Percentiles rank a stretch among this genome's conserved stretches.
phyloP scores from a whole-genome alignment of 2,329 filamentous ascomycete species.

The Thermomyces lanuginosus region DNA sequence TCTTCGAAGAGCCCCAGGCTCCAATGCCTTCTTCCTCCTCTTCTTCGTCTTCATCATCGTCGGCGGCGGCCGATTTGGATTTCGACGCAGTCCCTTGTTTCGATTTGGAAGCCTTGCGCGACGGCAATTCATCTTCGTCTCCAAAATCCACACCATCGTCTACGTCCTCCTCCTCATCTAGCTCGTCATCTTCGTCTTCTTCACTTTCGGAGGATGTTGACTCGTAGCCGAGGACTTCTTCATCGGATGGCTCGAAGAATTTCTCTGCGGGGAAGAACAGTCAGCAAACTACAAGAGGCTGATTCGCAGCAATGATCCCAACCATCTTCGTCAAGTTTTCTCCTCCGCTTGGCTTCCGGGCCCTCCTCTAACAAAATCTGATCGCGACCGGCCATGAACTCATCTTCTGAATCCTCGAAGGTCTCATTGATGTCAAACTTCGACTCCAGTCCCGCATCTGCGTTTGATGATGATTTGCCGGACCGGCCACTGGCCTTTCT shows the following conservation, averaged over 20 bases:
- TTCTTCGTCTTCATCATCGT: constrained; percentile 32
- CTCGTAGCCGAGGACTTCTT: constrained; percentile 43
- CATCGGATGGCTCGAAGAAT: constrained; percentile 42
- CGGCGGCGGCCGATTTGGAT: constrained; percentile 12
- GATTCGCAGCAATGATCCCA: constrained; percentile 3
- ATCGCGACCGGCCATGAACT: constrained; percentile 77
- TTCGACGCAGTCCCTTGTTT: constrained; percentile 10
- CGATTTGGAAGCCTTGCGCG: constrained; percentile 9
- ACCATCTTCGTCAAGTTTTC: constrained; percentile 53
- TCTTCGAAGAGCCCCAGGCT: constrained; percentile 75
- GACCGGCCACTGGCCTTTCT: constrained; percentile 49
- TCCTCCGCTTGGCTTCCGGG: constrained; percentile 59
- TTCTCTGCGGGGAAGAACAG: constrained; percentile 30
- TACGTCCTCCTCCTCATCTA: constrained; percentile 30
- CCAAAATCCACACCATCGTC: constrained; percentile 19
- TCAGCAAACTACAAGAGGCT: constrained; percentile 6
- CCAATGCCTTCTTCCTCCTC: constrained; percentile 43
- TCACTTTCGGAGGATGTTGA: constrained; percentile 32
- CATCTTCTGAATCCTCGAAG: constrained; percentile 85
- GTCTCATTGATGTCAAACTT: constrained; percentile 43
- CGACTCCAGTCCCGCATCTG: constrained; percentile 13
- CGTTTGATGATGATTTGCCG: constrained; percentile 17
- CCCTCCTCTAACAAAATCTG: constrained; percentile 72
- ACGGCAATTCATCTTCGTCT: constrained; percentile 17
- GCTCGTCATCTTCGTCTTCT: constrained; percentile 17